Evolutionary conservation across 1,284 basidiomycete species (phyloP).

Genomic region (Ceratobasidium sp.): DNA sequence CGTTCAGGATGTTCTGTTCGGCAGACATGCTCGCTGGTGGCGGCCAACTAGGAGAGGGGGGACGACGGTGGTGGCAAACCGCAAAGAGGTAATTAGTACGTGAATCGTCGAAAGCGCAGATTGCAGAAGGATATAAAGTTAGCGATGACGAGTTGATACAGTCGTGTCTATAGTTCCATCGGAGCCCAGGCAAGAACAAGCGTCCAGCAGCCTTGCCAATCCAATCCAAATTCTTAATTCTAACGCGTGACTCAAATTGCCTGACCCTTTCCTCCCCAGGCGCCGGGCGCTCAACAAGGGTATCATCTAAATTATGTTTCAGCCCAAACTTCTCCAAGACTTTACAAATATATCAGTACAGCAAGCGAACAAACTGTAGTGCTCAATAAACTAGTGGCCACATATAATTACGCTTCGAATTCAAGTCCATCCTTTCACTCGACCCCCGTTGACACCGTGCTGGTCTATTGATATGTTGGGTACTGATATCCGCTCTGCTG

Average conservation of each 20-base stretch:
- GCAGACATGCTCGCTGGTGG: constrained; percentile 27
- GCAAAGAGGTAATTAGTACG: constrained; percentile 34
- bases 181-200: constrained; percentile 9
- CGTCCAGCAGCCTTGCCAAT: constrained; percentile 18
- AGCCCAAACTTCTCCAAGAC: constrained; percentile 18
- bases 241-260: constrained; percentile 37
- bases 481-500: constrained; percentile 21
- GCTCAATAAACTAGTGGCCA: constrained; percentile 18
- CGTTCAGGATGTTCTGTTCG: constrained; percentile 72
- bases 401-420: constrained; percentile 19
- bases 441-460: not conserved
- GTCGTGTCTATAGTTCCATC: constrained; percentile 31
- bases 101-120: constrained; percentile 4
- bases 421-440: not conserved
- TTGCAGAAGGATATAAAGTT: constrained; percentile 17
- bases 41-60: not conserved
- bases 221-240: constrained; percentile 28
- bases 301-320: constrained; percentile 33
- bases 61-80: not conserved
- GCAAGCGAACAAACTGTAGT: constrained; percentile 17
- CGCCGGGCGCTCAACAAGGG: constrained; percentile 13
- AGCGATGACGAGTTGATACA: constrained; percentile 19
- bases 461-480: constrained; percentile 33
- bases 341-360: constrained; percentile 21
- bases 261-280: constrained; percentile 23